phyloP scores from a whole-genome alignment of 2,329 filamentous ascomycete species.

The Microthyrium microscopicum region DNA sequence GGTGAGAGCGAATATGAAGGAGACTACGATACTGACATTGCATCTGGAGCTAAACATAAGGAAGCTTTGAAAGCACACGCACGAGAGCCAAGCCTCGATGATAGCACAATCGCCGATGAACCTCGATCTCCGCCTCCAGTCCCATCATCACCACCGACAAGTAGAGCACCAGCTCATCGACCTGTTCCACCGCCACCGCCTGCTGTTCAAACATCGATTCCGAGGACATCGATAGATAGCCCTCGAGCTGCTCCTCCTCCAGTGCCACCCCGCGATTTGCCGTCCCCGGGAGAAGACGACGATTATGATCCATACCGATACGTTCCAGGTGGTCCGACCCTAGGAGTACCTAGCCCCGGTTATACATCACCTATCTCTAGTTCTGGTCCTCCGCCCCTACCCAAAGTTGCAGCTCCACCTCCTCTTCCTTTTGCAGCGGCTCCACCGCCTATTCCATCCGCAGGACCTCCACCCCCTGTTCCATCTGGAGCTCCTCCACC shows the following conservation, averaged over 20 bases:
- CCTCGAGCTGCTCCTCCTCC: constrained; percentile 56
- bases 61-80: constrained; percentile 75
- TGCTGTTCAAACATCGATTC: constrained; percentile 24
- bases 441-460: constrained; percentile 13
- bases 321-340: no score
- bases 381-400: no score
- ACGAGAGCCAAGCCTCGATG: constrained; percentile 60
- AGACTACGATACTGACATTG: constrained; percentile 95
- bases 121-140: constrained; percentile 28
- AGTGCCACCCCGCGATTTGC: constrained; percentile 37
- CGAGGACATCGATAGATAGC: constrained; percentile 51
- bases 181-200: constrained; percentile 39
- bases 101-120: constrained; percentile 39
- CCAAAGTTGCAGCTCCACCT: no score
- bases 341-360: no score
- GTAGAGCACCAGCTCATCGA: constrained; percentile 15
- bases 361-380: no score
- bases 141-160: constrained; percentile 20
- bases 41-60: constrained; percentile 82
- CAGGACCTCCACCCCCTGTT: constrained; percentile 13
- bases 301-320: constrained; percentile 55
- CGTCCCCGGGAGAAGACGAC: constrained; percentile 31
- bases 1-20: constrained; percentile 91
- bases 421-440: constrained; percentile 16
- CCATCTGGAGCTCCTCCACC: constrained; percentile 10